These are phyloP conservation scores for Puccinia polysora DNA, from an alignment of 1,284 basidiomycete species.

Conservation along the genomic window DNA sequence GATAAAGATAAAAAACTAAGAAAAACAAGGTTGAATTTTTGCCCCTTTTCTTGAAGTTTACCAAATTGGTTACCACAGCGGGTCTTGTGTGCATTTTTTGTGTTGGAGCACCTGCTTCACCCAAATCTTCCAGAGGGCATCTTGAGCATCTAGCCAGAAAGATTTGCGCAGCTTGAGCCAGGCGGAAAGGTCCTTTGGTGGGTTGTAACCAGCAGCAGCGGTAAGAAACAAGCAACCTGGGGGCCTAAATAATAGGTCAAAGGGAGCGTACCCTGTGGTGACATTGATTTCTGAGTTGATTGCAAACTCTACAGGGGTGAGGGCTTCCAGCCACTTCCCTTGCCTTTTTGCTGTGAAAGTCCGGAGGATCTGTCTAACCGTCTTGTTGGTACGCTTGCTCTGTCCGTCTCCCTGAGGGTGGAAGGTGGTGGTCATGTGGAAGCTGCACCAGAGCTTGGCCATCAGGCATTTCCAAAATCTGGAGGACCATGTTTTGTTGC, in stretches of 20 bases:
- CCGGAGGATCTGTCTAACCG: constrained; percentile 49
- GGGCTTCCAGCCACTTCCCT: background rate
- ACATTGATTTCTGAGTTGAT: background rate
- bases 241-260: background rate
- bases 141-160: too few relatives aligned
- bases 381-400: constrained; percentile 54
- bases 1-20: too few relatives aligned
- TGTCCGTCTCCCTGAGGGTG: constrained; percentile 50
- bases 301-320: background rate
- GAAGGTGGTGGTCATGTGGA: constrained; percentile 39
- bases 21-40: too few relatives aligned
- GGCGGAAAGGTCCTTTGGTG: too few relatives aligned
- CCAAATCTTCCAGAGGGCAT: too few relatives aligned
- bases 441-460: background rate
- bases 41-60: too few relatives aligned
- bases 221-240: too few relatives aligned
- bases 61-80: too few relatives aligned
- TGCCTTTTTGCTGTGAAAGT: background rate
- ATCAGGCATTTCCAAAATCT: background rate
- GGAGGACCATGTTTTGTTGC: background rate
- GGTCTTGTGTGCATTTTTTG: too few relatives aligned
- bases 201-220: too few relatives aligned
- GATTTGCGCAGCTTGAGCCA: too few relatives aligned
- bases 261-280: background rate
- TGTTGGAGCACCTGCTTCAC: too few relatives aligned